A percentile compares a stretch with the other conserved stretches of the same genome.
These are phyloP conservation scores for Aspergillus affinis DNA, from an alignment of 495 filamentous ascomycete species.

Conservation along the genomic window DNA sequence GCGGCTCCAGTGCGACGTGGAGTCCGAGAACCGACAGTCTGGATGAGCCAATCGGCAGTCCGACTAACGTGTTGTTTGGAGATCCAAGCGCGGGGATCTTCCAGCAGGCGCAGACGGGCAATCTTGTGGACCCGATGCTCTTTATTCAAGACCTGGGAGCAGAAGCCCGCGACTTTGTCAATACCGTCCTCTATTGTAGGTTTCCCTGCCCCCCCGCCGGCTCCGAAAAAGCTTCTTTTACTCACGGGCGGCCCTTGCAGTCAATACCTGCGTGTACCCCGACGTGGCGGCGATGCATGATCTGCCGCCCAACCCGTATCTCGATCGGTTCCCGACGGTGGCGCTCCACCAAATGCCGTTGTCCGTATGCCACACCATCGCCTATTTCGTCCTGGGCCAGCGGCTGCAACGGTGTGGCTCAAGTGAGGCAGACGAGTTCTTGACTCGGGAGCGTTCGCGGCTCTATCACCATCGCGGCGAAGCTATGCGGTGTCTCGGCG, in stretches of 20 bases:
- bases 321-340: neutral
- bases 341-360: slow-evolving; percentile 13
- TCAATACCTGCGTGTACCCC: slow-evolving; percentile 6
- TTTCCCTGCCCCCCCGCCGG: no score
- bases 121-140: neutral
- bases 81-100: neutral
- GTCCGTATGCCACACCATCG: slow-evolving; percentile 24
- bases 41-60: slow-evolving; percentile 1
- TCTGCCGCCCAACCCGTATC: slow-evolving; percentile 1
- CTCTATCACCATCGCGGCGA: slow-evolving; percentile 32
- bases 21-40: neutral
- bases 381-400: slow-evolving; percentile 34
- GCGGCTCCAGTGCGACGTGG: neutral
- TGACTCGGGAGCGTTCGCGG: slow-evolving; percentile 13
- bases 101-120: neutral
- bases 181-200: slow-evolving; percentile 1
- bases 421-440: neutral
- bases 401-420: slow-evolving; percentile 22
- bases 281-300: neutral
- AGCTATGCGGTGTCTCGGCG: slow-evolving; percentile 25
- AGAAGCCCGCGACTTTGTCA: neutral
- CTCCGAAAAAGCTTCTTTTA: neutral
- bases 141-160: neutral
- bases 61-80: neutral
- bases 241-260: neutral